Base-by-base conservation (phyloP, 2,329 filamentous ascomycete species). In the Colletotrichum nymphaeae region DNA sequence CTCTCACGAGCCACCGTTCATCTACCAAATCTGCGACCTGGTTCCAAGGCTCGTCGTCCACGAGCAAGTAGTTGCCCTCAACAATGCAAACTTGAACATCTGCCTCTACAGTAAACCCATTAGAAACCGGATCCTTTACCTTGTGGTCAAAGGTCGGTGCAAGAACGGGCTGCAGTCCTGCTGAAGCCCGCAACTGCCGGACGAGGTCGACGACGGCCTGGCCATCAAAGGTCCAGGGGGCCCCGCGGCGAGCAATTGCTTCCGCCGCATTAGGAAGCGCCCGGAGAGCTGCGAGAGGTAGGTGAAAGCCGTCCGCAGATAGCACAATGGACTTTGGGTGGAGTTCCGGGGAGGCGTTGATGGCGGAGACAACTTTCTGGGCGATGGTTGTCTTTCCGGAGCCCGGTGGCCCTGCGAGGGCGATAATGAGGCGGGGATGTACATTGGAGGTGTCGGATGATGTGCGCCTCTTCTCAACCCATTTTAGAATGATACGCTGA, bases 121-220 rank as follows among this genome's bases (percentile, higher is more conserved):
- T 26, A 2, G 52, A 1, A 3, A 79, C 84, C 0, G 87, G 87
- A 69, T 88, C 86, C 74, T 87, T 86, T 46, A 87, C 78, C 2
- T 84, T 83, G 75, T 88, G 87, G 72, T 88, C 87, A 71, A 89
- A 89, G 72, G 84, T 87, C 0, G 87, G 87, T 1, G 78, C 79
- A 14, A 74, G 55, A 2, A 80, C 77, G 4, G 79, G 78, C 9
- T 19, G 57, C 8, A 32, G 65, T 8, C 69, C 64, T 4, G 69
- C 49, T 8, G 73, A 75, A 12, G 73, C 63, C 55, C 71, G 76
- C 11, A 81, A 55, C 11, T 63, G 19, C n/a, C 53, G 53, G 28
- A 81, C 68, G 5, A 79, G 69, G 3, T 75, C 57, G 9, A 81
- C 52, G 37, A 80, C 74, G 1, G 70, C 75, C 5, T 64, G 64